A percentile compares a stretch with the other conserved stretches of the same genome.
phyloP scores from a whole-genome alignment of 345 rosid genomes.

The Conringia planisiliqua region DNA sequence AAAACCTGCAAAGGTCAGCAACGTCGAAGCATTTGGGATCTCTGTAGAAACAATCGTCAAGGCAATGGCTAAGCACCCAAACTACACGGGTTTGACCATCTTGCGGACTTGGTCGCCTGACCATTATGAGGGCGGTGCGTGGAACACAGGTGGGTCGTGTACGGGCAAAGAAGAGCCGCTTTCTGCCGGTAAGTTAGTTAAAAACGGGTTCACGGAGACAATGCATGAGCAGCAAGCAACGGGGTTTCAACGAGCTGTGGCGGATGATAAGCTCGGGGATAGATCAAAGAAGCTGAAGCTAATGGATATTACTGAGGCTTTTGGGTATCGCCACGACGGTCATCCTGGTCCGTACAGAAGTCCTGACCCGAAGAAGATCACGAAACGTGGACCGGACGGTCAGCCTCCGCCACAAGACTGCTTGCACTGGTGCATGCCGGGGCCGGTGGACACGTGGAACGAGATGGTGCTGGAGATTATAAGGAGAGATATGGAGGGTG shows the following conservation, averaged over 20 bases:
- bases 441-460: conserved; percentile 91
- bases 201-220: conserved; percentile 61
- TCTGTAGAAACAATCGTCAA: conserved; percentile 70
- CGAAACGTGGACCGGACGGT: conserved; percentile 77
- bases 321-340: conserved; percentile 86
- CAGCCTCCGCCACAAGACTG: conserved; percentile 93
- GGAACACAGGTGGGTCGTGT: conserved; percentile 96
- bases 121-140: conserved; percentile 90
- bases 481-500: conserved; percentile 58
- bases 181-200: conserved; percentile 50
- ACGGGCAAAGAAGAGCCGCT: conserved; percentile 77
- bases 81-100: conserved; percentile 72
- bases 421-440: conserved; percentile 99
- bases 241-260: conserved; percentile 49
- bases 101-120: conserved; percentile 84
- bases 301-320: conserved; percentile 79
- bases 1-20: conserved; percentile 60
- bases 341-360: conserved; percentile 91
- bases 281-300: conserved; percentile 54
- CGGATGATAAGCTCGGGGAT: conserved; percentile 38
- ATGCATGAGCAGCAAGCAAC: conserved; percentile 76
- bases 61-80: conserved; percentile 56
- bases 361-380: conserved; percentile 76
- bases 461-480: conserved; percentile 78
- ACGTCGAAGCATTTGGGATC: conserved; percentile 77